phyloP scores from a whole-genome alignment of 2,329 filamentous ascomycete genomes.

The Chlorencoelia australis region DNA sequence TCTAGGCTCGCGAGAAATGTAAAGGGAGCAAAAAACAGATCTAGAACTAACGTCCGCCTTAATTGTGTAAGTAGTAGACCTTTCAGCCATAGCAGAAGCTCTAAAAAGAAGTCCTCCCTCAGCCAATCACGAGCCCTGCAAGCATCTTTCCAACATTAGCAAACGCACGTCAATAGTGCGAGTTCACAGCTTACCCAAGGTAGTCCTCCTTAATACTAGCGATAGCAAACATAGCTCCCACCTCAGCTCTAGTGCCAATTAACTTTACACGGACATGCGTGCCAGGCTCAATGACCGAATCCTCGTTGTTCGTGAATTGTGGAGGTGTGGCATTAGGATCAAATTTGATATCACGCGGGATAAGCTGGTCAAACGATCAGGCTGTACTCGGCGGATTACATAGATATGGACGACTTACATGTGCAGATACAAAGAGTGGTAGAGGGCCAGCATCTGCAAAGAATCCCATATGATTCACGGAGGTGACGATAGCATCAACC shows the following conservation, averaged over 20 bases:
- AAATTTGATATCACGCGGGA: slow-evolving; percentile 85
- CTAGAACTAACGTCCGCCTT: neutral
- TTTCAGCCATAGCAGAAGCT: neutral
- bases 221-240: slow-evolving; percentile 92
- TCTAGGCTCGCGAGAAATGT: neutral
- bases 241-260: slow-evolving; percentile 85
- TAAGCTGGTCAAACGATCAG: slow-evolving; percentile 48
- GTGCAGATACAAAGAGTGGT: slow-evolving; percentile 60
- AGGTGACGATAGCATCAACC: slow-evolving; percentile 90
- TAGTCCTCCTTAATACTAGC: slow-evolving; percentile 89
- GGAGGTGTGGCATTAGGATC: slow-evolving; percentile 94
- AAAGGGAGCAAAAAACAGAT: neutral
- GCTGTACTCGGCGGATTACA: slow-evolving; percentile 6
- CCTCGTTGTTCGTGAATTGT: slow-evolving; percentile 90
- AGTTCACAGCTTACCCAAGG: slow-evolving; percentile 42
- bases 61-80: neutral
- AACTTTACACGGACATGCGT: slow-evolving; percentile 92
- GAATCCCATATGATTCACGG: slow-evolving; percentile 85
- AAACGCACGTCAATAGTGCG: neutral
- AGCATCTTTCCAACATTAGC: slow-evolving; percentile 12
- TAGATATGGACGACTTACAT: slow-evolving; percentile 15
- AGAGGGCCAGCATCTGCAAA: slow-evolving; percentile 76
- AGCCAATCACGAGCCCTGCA: slow-evolving; percentile 19
- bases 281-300: slow-evolving; percentile 86
- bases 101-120: neutral